Percentiles rank a stretch among this genome's conserved stretches.
These are phyloP conservation scores for Phytophthora capsici DNA, from an alignment of 352 stramenopile species.

Conservation along the genomic window DNA sequence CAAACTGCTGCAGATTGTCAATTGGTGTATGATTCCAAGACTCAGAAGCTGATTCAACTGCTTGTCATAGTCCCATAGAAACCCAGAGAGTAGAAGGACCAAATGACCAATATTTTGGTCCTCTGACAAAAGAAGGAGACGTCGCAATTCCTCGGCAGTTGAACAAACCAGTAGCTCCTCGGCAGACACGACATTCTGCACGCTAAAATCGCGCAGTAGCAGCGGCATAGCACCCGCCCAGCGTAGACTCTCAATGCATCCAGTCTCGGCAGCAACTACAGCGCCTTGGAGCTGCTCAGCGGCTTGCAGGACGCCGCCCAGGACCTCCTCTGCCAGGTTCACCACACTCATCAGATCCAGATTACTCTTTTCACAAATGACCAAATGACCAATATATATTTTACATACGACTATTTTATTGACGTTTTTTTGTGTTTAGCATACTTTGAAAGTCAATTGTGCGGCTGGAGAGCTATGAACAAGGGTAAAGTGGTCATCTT, in stretches of 20 bases:
- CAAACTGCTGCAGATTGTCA: constrained; percentile 71
- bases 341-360: constrained; percentile 25
- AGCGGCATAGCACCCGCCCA: constrained; percentile 73
- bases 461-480: constrained; percentile 26
- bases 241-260: constrained; percentile 66
- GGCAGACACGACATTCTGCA: constrained; percentile 53
- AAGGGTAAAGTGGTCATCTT: constrained; percentile 38
- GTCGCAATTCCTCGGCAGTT: constrained; percentile 19
- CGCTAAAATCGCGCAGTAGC: constrained; percentile 65
- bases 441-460: background rate
- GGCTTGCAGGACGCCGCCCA: constrained; percentile 58
- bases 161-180: constrained; percentile 43
- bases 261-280: constrained; percentile 57
- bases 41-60: constrained; percentile 43
- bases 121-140: constrained; percentile 29
- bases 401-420: too few species aligned
- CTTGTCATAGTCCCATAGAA: constrained; percentile 71
- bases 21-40: constrained; percentile 41
- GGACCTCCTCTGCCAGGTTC: constrained; percentile 66
- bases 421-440: constrained; percentile 9
- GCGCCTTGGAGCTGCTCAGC: constrained; percentile 60
- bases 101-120: constrained; percentile 43
- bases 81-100: constrained; percentile 60
- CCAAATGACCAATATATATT: background rate
- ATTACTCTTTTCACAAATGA: background rate